Evolutionary conservation across 495 filamentous ascomycete species (phyloP), one percentile per base, ranked within the genome.

Genomic region (Penicillium cinerascens): DNA sequence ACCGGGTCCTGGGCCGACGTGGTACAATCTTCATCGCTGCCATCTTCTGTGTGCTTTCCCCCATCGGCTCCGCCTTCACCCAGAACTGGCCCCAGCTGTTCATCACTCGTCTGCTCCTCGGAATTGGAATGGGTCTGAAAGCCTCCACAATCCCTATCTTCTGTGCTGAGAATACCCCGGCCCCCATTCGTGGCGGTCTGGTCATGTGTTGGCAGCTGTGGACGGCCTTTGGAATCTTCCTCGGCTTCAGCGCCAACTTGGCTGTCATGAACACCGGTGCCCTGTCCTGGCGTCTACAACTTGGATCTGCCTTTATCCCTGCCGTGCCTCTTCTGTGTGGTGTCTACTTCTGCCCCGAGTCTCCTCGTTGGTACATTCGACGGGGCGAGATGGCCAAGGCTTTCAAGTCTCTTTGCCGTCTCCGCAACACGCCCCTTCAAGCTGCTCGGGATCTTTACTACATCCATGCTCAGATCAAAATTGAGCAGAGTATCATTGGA

Each of bases 261-360:
- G 79, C 75, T 8, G 75, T 87, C 26, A 74, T 76, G 27, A 62
- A 82, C 38, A 69, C 76, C 20, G 82, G 82, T 3, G 46, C 38
- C 1, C 76, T 84, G 35, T 73, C 83, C 25, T 87, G 84, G 84
- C 69, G 84, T 46, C 65, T 86, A 16, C 84, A 87, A 61, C 58
- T 87, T 23, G 84, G 78, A 4, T 84, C 83, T 20, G 81, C 83
- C 6, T 87, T 87, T 62, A 81, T 89, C 44, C 87, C 87, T n/a
- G 83, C 87, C 9, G 58, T 89, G 21, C 84, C 85, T 17, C 72
- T 89, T 6, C 48, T 81, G 9, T 41, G 83, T 45, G 80, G 82
- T 27, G 81, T 88, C 49, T 85, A 72, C 25, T 79, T 87, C 58
- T 87, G 83, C 54, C 81, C 79, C 4, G 86, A 89, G 62, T 88